Evolutionary conservation across 2,329 filamentous ascomycete genomes (phyloP).

Genomic region (Aspergillus persii): DNA sequence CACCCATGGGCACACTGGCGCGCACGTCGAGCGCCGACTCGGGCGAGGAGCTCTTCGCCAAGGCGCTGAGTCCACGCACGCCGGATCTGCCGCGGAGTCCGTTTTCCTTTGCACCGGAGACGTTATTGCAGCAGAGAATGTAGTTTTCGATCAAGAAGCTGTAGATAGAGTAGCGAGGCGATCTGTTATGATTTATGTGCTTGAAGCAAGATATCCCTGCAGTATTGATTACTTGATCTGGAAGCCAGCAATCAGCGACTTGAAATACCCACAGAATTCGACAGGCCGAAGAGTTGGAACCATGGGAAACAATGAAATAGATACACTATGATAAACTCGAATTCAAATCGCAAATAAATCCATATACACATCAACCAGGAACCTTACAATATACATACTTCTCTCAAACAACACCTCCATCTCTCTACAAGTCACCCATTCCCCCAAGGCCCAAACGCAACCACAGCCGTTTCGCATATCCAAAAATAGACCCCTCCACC

Average conservation of each 20-base stretch:
- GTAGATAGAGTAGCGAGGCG: not conserved
- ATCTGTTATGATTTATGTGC: not conserved
- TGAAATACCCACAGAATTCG: not conserved
- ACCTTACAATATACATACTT: no score
- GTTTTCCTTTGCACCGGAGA: constrained; percentile 59
- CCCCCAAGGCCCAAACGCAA: no score
- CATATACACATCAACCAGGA: no score
- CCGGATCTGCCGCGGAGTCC: constrained; percentile 83
- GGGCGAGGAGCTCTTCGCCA: constrained; percentile 81
- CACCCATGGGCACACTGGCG: constrained; percentile 33
- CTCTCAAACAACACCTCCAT: no score
- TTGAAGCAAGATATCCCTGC: not conserved
- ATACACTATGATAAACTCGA: no score
- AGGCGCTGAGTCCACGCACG: constrained; percentile 81
- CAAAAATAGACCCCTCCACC: not conserved
- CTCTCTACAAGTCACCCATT: no score
- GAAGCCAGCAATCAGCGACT: not conserved
- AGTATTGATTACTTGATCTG: not conserved
- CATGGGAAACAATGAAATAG: no score
- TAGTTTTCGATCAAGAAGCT: not conserved
- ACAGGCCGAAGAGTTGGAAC: no score
- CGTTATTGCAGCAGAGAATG: constrained; percentile 13
- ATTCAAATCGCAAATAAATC: no score
- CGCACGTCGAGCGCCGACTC: constrained; percentile 47
- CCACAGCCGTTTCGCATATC: not conserved